These are phyloP conservation scores for Nectriaceae sp. DNA, from an alignment of 2,329 filamentous ascomycete genomes.

Conservation along the genomic window DNA sequence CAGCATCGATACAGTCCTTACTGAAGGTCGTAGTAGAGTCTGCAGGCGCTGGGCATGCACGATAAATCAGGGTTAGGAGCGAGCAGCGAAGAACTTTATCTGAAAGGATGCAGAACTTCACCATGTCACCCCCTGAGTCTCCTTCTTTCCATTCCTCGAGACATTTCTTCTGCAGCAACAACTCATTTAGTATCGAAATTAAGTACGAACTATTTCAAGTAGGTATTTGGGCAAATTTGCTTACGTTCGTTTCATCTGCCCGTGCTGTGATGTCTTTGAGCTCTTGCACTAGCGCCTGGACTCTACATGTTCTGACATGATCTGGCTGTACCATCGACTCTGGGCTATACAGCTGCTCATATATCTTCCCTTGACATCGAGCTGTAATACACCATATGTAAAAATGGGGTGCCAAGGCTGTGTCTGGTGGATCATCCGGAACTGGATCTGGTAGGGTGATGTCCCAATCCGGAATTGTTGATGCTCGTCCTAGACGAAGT, in stretches of 20 bases:
- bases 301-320: constrained; percentile 35
- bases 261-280: constrained; percentile 29
- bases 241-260: constrained; percentile 17
- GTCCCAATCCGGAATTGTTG: constrained; percentile 59
- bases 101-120: constrained; percentile 38
- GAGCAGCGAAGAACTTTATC: constrained; percentile 46
- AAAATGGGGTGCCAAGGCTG: constrained; percentile 37
- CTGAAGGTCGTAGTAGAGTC: constrained; percentile 38
- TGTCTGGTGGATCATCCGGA: constrained; percentile 33
- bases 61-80: constrained; percentile 44
- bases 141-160: constrained; percentile 17
- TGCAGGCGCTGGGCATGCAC: constrained; percentile 36
- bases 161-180: not conserved
- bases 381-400: constrained; percentile 52
- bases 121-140: constrained; percentile 29
- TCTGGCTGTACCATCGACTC: constrained; percentile 39
- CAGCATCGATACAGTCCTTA: constrained; percentile 43
- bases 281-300: constrained; percentile 32
- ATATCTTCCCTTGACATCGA: constrained; percentile 57
- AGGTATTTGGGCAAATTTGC: too few species aligned
- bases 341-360: constrained; percentile 54
- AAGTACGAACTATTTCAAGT: too few species aligned
- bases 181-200: too few species aligned
- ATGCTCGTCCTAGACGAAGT: constrained; percentile 54
- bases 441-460: constrained; percentile 43